These are phyloP conservation scores for Strobilomyces echinocephalus DNA, from an alignment of 768 basidiomycete genomes.

Conservation along the genomic window DNA sequence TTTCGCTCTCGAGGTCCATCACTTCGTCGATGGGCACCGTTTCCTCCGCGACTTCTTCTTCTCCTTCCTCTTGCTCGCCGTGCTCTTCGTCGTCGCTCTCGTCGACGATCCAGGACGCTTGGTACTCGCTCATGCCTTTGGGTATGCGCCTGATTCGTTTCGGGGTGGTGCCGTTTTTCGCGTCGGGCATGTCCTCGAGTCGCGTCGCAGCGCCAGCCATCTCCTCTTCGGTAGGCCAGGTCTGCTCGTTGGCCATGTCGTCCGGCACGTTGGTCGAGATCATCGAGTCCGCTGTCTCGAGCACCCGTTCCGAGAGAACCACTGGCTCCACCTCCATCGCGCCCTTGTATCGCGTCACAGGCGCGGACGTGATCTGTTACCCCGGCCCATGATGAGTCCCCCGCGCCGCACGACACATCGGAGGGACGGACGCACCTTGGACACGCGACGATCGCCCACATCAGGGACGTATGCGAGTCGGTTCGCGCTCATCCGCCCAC, in stretches of 20 bases:
- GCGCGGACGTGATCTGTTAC: constrained; percentile 73
- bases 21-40: constrained; percentile 55
- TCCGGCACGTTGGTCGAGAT: constrained; percentile 86
- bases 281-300: constrained; percentile 73
- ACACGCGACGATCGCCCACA: constrained; percentile 83
- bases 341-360: constrained; percentile 33
- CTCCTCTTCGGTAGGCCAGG: constrained; percentile 98
- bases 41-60: constrained; percentile 44
- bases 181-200: constrained; percentile 46
- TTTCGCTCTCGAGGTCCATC: constrained; percentile 52
- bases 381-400: background rate
- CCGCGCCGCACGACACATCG: background rate
- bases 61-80: constrained; percentile 40
- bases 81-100: constrained; percentile 64
- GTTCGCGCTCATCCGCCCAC: constrained; percentile 69
- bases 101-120: constrained; percentile 94
- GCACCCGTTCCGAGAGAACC: constrained; percentile 56
- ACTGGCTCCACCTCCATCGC: constrained; percentile 68
- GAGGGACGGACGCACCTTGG: constrained; percentile 48
- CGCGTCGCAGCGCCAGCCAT: constrained; percentile 46
- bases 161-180: constrained; percentile 68
- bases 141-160: constrained; percentile 78
- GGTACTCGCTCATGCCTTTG: constrained; percentile 95
- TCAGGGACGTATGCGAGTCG: constrained; percentile 84
- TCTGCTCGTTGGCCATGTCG: constrained; percentile 90